These are phyloP conservation scores for Schrenkiella parvula DNA, from an alignment of 345 rosid genomes.

Conservation along the genomic window DNA sequence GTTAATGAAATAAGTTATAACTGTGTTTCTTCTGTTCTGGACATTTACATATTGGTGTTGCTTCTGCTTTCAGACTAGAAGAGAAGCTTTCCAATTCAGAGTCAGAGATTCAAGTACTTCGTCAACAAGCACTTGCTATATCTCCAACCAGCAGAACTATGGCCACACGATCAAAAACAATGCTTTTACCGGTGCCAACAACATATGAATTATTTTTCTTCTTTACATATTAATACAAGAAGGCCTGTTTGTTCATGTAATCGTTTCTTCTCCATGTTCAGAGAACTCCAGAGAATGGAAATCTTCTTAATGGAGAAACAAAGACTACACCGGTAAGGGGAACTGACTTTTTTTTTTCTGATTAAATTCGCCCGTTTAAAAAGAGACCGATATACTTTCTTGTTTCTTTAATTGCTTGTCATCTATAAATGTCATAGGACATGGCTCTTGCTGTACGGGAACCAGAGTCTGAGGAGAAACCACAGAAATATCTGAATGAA, in stretches of 20 bases:
- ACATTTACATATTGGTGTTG: slow-evolving; percentile 17
- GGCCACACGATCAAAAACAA: slow-evolving; percentile 62
- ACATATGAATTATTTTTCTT: neutral
- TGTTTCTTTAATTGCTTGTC: slow-evolving; percentile 16
- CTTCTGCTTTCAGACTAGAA: slow-evolving; percentile 61
- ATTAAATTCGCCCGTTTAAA: neutral
- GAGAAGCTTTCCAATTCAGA: slow-evolving; percentile 95
- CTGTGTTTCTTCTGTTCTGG: neutral
- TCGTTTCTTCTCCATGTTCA: slow-evolving; percentile 40
- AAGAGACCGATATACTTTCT: neutral
- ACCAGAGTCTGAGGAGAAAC: slow-evolving; percentile 97
- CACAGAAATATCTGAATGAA: slow-evolving; percentile 93
- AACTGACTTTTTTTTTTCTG: neutral
- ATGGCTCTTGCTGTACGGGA: slow-evolving; percentile 63
- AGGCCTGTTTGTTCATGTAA: slow-evolving; percentile 15
- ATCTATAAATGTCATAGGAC: slow-evolving; percentile 45
- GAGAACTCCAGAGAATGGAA: slow-evolving; percentile 92
- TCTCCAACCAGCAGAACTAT: slow-evolving; percentile 88
- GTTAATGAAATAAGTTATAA: neutral
- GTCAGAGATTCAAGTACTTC: slow-evolving; percentile 96
- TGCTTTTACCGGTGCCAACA: slow-evolving; percentile 61
- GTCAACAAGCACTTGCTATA: slow-evolving; percentile 91
- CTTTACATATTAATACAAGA: slow-evolving; percentile 9
- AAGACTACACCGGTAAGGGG: slow-evolving; percentile 57
- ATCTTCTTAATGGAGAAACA: slow-evolving; percentile 60